Evolutionary conservation across 208 protist genomes (phyloP).

Genomic region (Wallacemonas collosoma): DNA sequence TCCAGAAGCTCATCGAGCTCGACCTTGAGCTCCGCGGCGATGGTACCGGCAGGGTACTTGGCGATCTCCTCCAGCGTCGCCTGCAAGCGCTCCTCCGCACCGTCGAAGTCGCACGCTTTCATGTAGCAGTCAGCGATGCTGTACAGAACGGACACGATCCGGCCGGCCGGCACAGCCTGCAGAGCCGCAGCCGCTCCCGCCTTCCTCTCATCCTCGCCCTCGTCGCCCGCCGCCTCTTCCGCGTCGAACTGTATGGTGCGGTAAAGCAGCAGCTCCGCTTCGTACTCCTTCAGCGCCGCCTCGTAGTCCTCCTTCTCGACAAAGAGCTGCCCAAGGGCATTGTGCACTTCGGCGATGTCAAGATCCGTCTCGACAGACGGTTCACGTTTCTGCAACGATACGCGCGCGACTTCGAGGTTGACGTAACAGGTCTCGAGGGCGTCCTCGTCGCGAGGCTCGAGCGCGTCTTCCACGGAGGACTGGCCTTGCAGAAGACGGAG

Average conservation of each 20-base stretch:
- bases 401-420: constrained; percentile 84
- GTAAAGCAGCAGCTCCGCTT: constrained; percentile 82
- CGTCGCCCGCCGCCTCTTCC: constrained; percentile 13
- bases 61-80: constrained; percentile 59
- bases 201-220: constrained; percentile 15
- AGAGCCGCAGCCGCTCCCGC: constrained; percentile 18
- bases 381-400: constrained; percentile 77
- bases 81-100: constrained; percentile 68
- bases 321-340: constrained; percentile 78
- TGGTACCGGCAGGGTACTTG: constrained; percentile 51
- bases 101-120: constrained; percentile 86
- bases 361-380: constrained; percentile 53
- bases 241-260: constrained; percentile 57
- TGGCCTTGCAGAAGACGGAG: constrained; percentile 68
- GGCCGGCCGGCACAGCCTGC: constrained; percentile 42
- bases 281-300: constrained; percentile 77
- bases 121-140: constrained; percentile 85
- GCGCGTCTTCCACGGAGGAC: constrained; percentile 61
- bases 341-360: constrained; percentile 76
- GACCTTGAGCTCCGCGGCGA: constrained; percentile 48
- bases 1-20: constrained; percentile 77
- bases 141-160: constrained; percentile 71
- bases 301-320: constrained; percentile 84
- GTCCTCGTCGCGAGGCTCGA: constrained; percentile 75
- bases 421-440: constrained; percentile 84